Base-by-base conservation (phyloP, 2,329 filamentous ascomycete species). In the Fusarium protoensiforme region DNA sequence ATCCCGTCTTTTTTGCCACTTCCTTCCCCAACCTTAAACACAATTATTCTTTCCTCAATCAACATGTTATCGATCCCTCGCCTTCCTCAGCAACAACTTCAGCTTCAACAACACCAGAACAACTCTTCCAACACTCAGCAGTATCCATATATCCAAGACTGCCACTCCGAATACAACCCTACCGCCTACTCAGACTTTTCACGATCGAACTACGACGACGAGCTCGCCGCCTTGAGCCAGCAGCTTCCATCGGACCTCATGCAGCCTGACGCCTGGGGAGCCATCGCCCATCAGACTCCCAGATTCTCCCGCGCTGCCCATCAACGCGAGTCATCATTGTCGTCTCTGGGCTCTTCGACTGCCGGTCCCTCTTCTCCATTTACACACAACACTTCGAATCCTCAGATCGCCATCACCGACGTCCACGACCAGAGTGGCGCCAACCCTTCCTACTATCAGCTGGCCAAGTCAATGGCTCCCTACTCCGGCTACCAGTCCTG, bases 361-460 rank as follows among this genome's bases (percentile, higher is more conserved):
- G 85, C 87, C 38, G 88, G 87, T n/a, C 90, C 90, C 20, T 84
- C 86, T 0, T 92, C 90, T 20, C 89, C 90, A 5, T 91, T 85
- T 78, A 86, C 85, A 41, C 83, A 86, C 65, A 89, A 84, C 76
- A 87, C 84, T 2, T 85, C 88, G 39, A 89, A 90, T 69, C 89
- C 89, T 3, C 88, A 90, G 10, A 89, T 92, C 58, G 87, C 88
- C 27, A 81, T 89, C 16, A 85, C 83, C 53, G 88, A 90, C 71
- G 81, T 78, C 16, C 83, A 82, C 61, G 89, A 90, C 64, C 72
- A 75, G 35, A 81, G 80, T 41, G 67, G 67, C n/a, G 64, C 68
- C 36, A 75, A 73, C 36, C 81, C 84, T 64, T 81, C 85, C 6
- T 85, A 85, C 31, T 88, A 87, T 67, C 83, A 85, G n/a, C 69